Evolutionary conservation across 768 basidiomycete species (phyloP), one percentile per base, ranked within the genome.

Genomic region (Pisolithus orientalis): DNA sequence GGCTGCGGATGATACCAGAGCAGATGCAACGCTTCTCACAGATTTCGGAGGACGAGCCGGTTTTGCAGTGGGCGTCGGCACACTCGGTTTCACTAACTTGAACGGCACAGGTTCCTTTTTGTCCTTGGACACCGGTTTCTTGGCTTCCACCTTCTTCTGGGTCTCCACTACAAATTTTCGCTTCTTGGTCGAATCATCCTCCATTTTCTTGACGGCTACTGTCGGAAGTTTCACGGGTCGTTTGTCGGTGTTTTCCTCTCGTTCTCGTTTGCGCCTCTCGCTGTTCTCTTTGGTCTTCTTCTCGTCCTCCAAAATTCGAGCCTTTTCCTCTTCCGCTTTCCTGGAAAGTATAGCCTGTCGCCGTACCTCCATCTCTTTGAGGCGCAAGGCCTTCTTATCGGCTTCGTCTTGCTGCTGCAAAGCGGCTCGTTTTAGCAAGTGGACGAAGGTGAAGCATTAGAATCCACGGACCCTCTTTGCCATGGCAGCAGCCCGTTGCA

Each of bases 351-450:
- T 83, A 40, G 71, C 80, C 61, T 83, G 87, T n/a, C 90, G 83
- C 42, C 90, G 78, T 44, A 78, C 76, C 58, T 94, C 93, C 82
- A 89, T 89, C 53, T 92, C 87, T 59, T 83, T 90, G 53, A 87
- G 69, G 27, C 86, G 75, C 10, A 78, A 71, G 1, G 77, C 80
- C 67, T 89, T 91, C 70, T 86, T 90, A 57, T 90, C 91, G 32
- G 79, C 77, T 63, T 90, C 88, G 58, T 88, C 90, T 74, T 94
- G 89, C 76, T 94, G 90, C 94, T 96, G 61, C 25, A 27, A 39
- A 34, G 25, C 27, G 11, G 49, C 44, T 56, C 48, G 45, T 53
- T 34, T 58, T 38, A 57, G 51, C 25, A 39, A 21, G 31, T 10
- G 31, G 16, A 25, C 50, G 24, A 55, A 32, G 28, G 32, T 44